Conservation (phyloP, 1,139 yeast genomes). For the Kodamaea alishanica region DNA sequence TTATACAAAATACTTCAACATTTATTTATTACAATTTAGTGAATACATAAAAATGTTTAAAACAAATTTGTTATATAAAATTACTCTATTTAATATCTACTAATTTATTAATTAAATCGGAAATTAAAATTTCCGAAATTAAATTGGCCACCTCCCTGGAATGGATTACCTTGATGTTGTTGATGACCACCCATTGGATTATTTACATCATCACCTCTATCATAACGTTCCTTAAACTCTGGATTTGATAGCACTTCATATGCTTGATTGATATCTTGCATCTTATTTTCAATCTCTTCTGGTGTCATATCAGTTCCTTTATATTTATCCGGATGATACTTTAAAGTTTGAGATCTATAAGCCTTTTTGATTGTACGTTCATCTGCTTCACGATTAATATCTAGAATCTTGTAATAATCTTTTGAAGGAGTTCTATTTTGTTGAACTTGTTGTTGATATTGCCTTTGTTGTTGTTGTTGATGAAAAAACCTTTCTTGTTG, state of each 20-base stretch:
- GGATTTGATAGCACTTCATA: conserved; percentile 77
- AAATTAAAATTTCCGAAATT: conserved; percentile 9
- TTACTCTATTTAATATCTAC: not conserved
- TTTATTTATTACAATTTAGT: too few relatives aligned
- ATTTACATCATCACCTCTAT: conserved; percentile 58
- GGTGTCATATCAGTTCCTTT: conserved; percentile 60
- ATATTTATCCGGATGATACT: conserved; percentile 89
- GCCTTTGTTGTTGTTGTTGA: conserved; percentile 45
- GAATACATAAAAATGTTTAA: too few relatives aligned
- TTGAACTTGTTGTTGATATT: conserved; percentile 34
- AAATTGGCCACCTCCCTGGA: conserved; percentile 6
- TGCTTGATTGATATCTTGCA: conserved; percentile 92
- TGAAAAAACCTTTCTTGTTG: conserved; percentile 41
- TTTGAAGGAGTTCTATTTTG: conserved; percentile 43
- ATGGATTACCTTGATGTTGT: conserved; percentile 8
- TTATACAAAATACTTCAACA: too few relatives aligned
- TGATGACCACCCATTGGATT: conserved; percentile 23
- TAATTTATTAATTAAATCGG: not conserved
- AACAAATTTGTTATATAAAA: not conserved
- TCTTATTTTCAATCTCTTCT: conserved; percentile 75
- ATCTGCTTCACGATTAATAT: conserved; percentile 63
- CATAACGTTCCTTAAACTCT: conserved; percentile 63
- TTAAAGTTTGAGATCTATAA: conserved; percentile 71
- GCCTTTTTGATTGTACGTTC: conserved; percentile 77
- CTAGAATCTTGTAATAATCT: conserved; percentile 82